Conservation (phyloP, 2,329 filamentous ascomycete species). For the Alternaria angustiovoidea region DNA sequence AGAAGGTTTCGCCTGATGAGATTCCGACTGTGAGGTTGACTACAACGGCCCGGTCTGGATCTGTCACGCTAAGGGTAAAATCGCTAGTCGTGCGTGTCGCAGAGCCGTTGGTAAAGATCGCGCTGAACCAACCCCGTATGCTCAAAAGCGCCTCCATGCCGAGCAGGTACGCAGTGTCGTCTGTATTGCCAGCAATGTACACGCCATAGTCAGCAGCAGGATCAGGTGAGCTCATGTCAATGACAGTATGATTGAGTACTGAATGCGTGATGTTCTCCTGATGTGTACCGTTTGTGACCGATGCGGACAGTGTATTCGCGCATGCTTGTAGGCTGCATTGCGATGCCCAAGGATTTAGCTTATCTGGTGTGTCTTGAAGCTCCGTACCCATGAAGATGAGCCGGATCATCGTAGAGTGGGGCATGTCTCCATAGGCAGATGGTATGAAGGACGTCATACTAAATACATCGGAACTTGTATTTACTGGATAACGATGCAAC, state of each 20-base stretch:
- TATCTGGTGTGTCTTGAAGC: conserved; percentile 12
- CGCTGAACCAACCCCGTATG: conserved; percentile 21
- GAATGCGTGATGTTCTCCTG: conserved; percentile 23
- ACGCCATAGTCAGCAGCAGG: conserved; percentile 18
- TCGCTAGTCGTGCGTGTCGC: conserved; percentile 23
- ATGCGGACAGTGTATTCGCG: conserved; percentile 18
- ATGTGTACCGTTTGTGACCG: conserved; percentile 21
- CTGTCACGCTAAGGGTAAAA: conserved; percentile 24
- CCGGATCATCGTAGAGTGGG: conserved; percentile 21
- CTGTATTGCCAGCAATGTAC: conserved; percentile 10
- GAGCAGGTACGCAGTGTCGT: conserved; percentile 14
- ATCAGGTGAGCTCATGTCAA: conserved; percentile 20
- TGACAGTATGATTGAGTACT: conserved; percentile 15
- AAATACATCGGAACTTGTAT: conserved; percentile 26
- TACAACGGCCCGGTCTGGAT: conserved; percentile 21
- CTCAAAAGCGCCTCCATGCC: conserved; percentile 23
- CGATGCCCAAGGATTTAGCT: conserved; percentile 19
- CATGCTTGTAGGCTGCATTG: conserved; percentile 23
- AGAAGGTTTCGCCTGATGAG: conserved; percentile 25
- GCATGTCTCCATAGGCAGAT: conserved; percentile 25
- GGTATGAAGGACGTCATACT: conserved; percentile 28
- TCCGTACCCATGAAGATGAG: conserved; percentile 26
- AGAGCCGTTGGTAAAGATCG: conserved; percentile 26
- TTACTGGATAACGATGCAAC: not conserved
- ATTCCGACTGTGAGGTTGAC: conserved; percentile 27